These are phyloP conservation scores for Tricholoma matsutake DNA, from an alignment of 768 basidiomycete species.

Conservation along the genomic window DNA sequence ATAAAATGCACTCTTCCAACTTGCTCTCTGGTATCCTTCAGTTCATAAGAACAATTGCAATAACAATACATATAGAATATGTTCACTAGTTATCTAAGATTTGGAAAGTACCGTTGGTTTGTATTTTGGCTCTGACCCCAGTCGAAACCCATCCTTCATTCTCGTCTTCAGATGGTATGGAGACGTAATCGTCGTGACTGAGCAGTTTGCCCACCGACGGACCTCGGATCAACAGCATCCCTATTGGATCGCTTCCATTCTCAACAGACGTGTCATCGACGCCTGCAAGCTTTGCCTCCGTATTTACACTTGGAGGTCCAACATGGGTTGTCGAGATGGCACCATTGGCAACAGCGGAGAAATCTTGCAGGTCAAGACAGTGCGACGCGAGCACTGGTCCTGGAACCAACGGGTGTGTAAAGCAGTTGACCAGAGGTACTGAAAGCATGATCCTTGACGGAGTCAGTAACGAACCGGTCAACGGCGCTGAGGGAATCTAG, in stretches of 20 bases:
- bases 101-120: slow-evolving; percentile 67
- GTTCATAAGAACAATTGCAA: background rate
- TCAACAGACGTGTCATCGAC: slow-evolving; percentile 67
- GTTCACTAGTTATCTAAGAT: slow-evolving; percentile 15
- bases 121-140: slow-evolving; percentile 43
- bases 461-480: slow-evolving; percentile 49
- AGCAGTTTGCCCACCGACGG: slow-evolving; percentile 65
- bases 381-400: slow-evolving; percentile 83
- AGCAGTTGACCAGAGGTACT: slow-evolving; percentile 67
- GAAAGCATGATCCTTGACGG: slow-evolving; percentile 74
- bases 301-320: slow-evolving; percentile 82
- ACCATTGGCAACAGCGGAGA: slow-evolving; percentile 34
- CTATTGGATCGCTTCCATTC: slow-evolving; percentile 61
- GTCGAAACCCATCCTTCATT: slow-evolving; percentile 46
- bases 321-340: slow-evolving; percentile 40
- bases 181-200: slow-evolving; percentile 38
- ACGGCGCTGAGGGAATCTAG: slow-evolving; percentile 35
- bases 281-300: slow-evolving; percentile 76
- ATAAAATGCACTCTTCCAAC: background rate
- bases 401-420: slow-evolving; percentile 58
- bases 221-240: slow-evolving; percentile 62
- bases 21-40: background rate
- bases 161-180: slow-evolving; percentile 28
- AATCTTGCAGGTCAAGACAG: slow-evolving; percentile 80
- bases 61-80: slow-evolving; percentile 1